phyloP scores from a whole-genome alignment of 768 basidiomycete species.

The Trametes meyenii region DNA sequence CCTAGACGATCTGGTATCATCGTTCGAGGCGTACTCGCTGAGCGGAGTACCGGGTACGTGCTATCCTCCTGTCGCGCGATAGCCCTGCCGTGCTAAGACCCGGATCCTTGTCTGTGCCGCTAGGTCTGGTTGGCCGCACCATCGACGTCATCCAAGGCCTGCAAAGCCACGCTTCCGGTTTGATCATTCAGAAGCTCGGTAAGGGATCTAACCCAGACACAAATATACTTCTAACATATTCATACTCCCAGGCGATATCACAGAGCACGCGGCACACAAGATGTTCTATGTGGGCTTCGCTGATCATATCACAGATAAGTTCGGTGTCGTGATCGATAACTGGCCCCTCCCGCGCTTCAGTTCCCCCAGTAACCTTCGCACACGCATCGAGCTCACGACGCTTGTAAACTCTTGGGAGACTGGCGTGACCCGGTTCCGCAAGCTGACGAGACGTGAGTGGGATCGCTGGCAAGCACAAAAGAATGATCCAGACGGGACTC shows the following conservation, averaged over 20 bases:
- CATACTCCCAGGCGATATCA: not conserved
- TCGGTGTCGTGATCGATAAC: conserved; percentile 3
- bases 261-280: not conserved
- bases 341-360: not conserved
- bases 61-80: too few species aligned
- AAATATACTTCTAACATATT: not conserved
- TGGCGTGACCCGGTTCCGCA: conserved; percentile 23
- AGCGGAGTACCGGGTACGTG: not conserved
- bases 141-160: not conserved
- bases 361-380: conserved; percentile 21
- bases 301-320: not conserved
- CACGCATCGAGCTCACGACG: conserved; percentile 20
- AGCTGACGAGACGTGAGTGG: conserved; percentile 5
- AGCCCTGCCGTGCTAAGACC: too few species aligned
- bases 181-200: not conserved
- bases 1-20: not conserved
- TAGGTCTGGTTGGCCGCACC: not conserved
- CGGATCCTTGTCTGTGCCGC: too few species aligned
- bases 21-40: not conserved
- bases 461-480: not conserved
- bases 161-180: not conserved
- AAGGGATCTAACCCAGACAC: not conserved
- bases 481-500: not conserved
- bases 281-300: not conserved
- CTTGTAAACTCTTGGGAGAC: conserved; percentile 27